A percentile compares a stretch with the other conserved stretches of the same genome.
Conservation (phyloP, 148 eudicot species). For the Vaccinium vitisidaea region DNA sequence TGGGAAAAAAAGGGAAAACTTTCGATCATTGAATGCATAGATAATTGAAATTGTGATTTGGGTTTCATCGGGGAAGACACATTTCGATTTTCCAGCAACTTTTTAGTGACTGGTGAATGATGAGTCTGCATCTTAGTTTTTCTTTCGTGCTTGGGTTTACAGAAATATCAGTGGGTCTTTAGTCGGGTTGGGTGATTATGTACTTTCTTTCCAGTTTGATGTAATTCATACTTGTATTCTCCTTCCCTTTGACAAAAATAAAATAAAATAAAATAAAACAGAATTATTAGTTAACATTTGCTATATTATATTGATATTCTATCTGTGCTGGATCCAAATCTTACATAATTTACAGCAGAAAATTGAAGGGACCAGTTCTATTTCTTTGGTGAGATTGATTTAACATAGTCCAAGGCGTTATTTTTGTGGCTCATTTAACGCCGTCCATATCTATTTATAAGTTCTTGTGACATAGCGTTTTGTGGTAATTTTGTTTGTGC, state of each 20-base stretch:
- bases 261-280: too few relatives aligned
- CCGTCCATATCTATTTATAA: not conserved
- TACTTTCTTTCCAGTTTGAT: too few relatives aligned
- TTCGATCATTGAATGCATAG: not conserved
- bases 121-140: not conserved
- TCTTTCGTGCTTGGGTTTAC: not conserved
- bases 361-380: not conserved
- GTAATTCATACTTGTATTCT: too few relatives aligned
- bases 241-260: too few relatives aligned
- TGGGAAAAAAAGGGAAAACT: not conserved
- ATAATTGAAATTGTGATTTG: not conserved
- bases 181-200: too few relatives aligned
- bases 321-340: not conserved
- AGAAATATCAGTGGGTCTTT: not conserved
- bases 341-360: not conserved
- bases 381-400: not conserved
- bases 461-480: not conserved
- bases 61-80: not conserved
- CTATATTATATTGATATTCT: not conserved
- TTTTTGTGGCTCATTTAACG: not conserved
- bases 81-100: not conserved
- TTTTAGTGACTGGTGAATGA: not conserved
- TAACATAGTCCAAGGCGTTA: not conserved
- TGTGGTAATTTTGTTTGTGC: constrained; percentile 1
- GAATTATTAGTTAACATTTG: too few relatives aligned